Conservation (phyloP, 345 rosid species). For the Abelmoschus esculentus region DNA sequence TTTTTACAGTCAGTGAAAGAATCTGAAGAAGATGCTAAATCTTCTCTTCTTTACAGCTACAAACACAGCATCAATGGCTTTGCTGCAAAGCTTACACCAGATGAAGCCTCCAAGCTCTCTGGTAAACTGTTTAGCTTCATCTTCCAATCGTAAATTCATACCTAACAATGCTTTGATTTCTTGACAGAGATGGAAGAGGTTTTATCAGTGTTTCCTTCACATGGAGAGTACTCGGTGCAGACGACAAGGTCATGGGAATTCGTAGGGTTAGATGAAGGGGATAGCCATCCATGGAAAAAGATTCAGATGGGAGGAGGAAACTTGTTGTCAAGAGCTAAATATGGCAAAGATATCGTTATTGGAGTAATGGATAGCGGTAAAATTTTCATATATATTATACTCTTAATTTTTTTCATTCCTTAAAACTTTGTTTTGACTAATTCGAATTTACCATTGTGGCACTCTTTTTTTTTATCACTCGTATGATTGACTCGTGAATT, state of each 20-base stretch:
- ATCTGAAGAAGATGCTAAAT: slow-evolving; percentile 50
- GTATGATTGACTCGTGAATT: too few species aligned
- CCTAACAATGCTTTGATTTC: background rate
- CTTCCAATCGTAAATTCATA: background rate
- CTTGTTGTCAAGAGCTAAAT: slow-evolving; percentile 39
- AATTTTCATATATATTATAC: too few species aligned
- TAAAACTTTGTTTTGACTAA: too few species aligned
- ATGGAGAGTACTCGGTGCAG: slow-evolving; percentile 45
- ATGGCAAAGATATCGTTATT: slow-evolving; percentile 59
- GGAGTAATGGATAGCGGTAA: slow-evolving; percentile 82
- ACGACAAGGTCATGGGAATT: slow-evolving; percentile 94
- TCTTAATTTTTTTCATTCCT: too few species aligned
- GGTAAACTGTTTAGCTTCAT: slow-evolving; percentile 17
- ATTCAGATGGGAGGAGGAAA: slow-evolving; percentile 17
- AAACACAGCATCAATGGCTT: slow-evolving; percentile 84
- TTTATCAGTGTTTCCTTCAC: slow-evolving; percentile 38
- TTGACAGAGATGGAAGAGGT: slow-evolving; percentile 56
- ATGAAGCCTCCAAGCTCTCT: slow-evolving; percentile 64
- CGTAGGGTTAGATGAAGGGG: slow-evolving; percentile 44
- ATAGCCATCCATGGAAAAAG: background rate
- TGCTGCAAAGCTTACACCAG: slow-evolving; percentile 53
- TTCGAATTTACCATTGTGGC: too few species aligned
- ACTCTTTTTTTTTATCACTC: too few species aligned
- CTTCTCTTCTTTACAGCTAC: slow-evolving; percentile 80
- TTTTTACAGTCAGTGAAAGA: slow-evolving; percentile 54